Evolutionary conservation across 306 rosid species (phyloP), one percentile per base, ranked within the genome.

Genomic region (Echinosophora koreensis): DNA sequence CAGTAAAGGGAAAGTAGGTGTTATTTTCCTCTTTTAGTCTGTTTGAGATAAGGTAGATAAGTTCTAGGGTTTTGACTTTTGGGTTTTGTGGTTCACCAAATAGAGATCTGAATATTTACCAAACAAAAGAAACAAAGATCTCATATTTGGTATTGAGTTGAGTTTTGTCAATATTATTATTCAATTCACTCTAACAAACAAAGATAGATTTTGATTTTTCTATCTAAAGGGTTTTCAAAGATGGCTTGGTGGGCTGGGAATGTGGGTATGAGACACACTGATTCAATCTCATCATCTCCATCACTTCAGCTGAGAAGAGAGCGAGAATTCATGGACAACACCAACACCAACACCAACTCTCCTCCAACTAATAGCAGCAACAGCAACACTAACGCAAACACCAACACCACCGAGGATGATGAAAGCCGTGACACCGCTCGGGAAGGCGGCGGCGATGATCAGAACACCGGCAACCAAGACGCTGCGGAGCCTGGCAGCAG

Each of bases 191-290:
- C 22, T 22, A 22, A 22, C 1, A 69, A 44, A 0, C 13, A 39
- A 6, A 39, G 44, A 42, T 8, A 42, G 9, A 2, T 2, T 9
- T 2, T 9, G 8, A 8, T 42, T 8, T 39, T 1, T 6, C 13
- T 42, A 1, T 42, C 49, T 38, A 5, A 38, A 5, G 42, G 46
- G 5, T 67, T 67, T 35, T 15, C 35, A 72, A n/a, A 69, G 50
- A 88, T 88, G 98, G 88, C 97, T 8, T 94, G 97, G 98, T 87
- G 98, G 96, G 81, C 92, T 76, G 97, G 90, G 61, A 92, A 87
- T 71, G 88, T 84, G 41, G 89, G 87, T 41, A 79, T 89, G 88
- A 88, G 89, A 77, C 86, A 77, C 2, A 49, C 84, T 3, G 89
- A 89, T 12, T 71, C 90, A 10, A 66, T 89, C 58, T 80, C 91